A percentile compares a stretch with the other conserved stretches of the same genome.
These are phyloP conservation scores for Platanus orientalis DNA, from an alignment of 164 flowering plant genomes.

Conservation along the genomic window DNA sequence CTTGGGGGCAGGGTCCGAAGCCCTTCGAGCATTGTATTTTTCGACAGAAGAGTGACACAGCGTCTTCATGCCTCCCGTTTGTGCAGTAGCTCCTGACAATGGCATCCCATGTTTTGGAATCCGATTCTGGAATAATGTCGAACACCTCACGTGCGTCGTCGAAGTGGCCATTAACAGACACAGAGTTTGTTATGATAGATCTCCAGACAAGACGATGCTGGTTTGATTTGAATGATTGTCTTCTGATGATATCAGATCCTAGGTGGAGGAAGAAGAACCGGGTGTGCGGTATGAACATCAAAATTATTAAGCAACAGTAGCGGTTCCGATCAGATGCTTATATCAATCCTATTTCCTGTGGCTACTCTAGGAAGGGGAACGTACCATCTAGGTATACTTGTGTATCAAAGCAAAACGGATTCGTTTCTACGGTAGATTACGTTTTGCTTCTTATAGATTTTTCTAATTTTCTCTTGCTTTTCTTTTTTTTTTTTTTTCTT, in stretches of 20 bases:
- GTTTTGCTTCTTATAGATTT: too few relatives aligned
- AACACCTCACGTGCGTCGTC: neutral
- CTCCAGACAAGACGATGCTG: neutral
- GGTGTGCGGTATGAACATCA: neutral
- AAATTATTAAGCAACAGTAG: too few relatives aligned
- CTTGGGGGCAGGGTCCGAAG: constrained; percentile 23
- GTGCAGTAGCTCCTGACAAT: constrained; percentile 8
- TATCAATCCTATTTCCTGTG: too few relatives aligned
- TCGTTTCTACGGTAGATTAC: too few relatives aligned
- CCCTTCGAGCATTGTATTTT: neutral
- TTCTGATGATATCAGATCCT: neutral
- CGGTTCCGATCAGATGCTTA: too few relatives aligned
- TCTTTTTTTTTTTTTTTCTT: too few relatives aligned
- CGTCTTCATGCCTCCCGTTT: constrained; percentile 14
- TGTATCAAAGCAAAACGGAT: too few relatives aligned
- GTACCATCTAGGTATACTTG: too few relatives aligned
- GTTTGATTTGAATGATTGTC: neutral
- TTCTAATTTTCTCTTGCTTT: too few relatives aligned
- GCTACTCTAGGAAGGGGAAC: too few relatives aligned
- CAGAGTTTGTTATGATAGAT: neutral
- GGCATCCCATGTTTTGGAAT: constrained; percentile 15
- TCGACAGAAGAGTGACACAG: constrained; percentile 9
- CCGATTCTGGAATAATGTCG: constrained; percentile 12
- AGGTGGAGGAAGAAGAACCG: neutral
- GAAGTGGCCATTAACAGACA: neutral